Percentiles rank a stretch among this genome's conserved stretches.
These are phyloP conservation scores for Claviceps sp. DNA, from an alignment of 2,329 filamentous ascomycete genomes.

Conservation along the genomic window DNA sequence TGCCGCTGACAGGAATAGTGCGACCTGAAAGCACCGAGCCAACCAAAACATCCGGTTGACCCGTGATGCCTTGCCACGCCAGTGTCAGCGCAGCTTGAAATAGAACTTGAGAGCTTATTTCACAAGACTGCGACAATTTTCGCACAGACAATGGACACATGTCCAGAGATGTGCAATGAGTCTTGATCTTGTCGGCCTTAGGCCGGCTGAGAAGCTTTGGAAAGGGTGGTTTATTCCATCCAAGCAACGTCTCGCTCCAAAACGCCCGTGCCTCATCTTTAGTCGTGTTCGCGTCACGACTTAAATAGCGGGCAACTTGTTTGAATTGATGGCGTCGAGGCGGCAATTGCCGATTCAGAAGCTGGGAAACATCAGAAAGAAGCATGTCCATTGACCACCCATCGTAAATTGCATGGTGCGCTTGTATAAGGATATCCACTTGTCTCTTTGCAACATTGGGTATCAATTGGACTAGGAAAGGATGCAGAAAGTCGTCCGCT, in stretches of 20 bases:
- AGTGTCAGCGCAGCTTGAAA: conserved; percentile 62
- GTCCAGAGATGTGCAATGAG: conserved; percentile 4
- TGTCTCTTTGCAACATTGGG: conserved; percentile 9
- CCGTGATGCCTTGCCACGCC: conserved; percentile 51
- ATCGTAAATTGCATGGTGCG: conserved; percentile 81
- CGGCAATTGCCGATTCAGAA: conserved; percentile 24
- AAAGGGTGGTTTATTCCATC: conserved; percentile 38
- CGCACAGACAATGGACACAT: conserved; percentile 13
- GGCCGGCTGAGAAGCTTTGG: conserved; percentile 32
- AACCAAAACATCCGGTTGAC: conserved; percentile 52
- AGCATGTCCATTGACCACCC: conserved; percentile 84
- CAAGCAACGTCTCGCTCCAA: conserved; percentile 55
- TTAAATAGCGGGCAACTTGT: conserved; percentile 40
- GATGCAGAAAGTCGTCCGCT: conserved; percentile 32
- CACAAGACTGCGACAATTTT: conserved; percentile 23
- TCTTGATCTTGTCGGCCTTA: conserved; percentile 5
- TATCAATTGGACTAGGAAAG: conserved; percentile 47
- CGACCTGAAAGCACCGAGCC: conserved; percentile 75
- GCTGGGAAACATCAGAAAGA: conserved; percentile 46
- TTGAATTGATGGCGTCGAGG: conserved; percentile 43
- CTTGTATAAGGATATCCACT: conserved; percentile 32
- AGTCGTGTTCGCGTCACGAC: conserved; percentile 10
- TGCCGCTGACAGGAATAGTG: conserved; percentile 52
- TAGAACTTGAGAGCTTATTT: conserved; percentile 52
- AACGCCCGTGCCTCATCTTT: conserved; percentile 40